phyloP scores from a whole-genome alignment of 441 rosid species.

The Populus hybrid region DNA sequence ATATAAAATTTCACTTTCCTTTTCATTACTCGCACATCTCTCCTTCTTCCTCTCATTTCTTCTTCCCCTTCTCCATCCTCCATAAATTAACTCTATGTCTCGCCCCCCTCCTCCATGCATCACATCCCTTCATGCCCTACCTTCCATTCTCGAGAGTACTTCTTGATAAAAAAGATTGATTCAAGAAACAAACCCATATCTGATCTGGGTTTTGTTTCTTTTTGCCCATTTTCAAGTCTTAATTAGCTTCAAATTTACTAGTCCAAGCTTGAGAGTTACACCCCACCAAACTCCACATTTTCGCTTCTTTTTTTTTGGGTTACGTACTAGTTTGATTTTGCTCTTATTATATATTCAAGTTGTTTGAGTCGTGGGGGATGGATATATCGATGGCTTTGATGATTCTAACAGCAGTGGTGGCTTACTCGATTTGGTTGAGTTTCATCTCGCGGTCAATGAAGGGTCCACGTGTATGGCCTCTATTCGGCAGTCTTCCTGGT shows the following conservation, averaged over 20 bases:
- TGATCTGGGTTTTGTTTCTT: constrained; percentile 20
- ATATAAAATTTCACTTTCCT: not conserved
- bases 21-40: not conserved
- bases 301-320: not conserved
- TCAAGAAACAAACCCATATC: not conserved
- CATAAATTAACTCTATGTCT: not conserved
- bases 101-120: no score
- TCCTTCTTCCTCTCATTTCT: not conserved
- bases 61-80: not conserved
- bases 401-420: constrained; percentile 42
- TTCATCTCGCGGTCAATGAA: constrained; percentile 33
- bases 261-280: constrained; percentile 10
- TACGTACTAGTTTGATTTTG: not conserved
- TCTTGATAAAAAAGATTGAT: not conserved
- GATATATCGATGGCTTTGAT: constrained; percentile 48
- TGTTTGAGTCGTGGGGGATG: constrained; percentile 31
- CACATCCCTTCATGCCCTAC: not conserved
- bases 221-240: not conserved
- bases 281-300: not conserved
- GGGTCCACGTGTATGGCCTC: constrained; percentile 90
- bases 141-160: not conserved
- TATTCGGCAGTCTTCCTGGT: constrained; percentile 77
- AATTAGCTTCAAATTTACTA: not conserved
- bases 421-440: constrained; percentile 59
- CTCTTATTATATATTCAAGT: not conserved